These are phyloP conservation scores for Begonia peltatifolia DNA, from an alignment of 306 rosid species.

Conservation along the genomic window DNA sequence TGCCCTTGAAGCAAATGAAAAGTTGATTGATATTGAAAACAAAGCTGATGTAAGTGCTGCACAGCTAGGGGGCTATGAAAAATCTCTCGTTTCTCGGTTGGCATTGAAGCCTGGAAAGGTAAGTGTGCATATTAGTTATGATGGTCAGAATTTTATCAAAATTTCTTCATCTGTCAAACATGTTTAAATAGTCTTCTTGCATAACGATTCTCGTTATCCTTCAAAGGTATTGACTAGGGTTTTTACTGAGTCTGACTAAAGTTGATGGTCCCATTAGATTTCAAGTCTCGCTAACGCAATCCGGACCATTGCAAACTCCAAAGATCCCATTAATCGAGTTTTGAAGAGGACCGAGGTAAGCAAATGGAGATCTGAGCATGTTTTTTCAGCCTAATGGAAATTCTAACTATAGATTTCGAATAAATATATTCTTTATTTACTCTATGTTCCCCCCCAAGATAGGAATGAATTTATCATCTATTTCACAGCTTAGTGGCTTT, in stretches of 20 bases:
- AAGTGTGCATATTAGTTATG: constrained; percentile 9
- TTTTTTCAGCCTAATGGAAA: too few species aligned
- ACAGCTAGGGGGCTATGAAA: constrained; percentile 45
- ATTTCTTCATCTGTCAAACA: neutral
- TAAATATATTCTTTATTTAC: too few species aligned
- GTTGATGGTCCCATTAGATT: constrained; percentile 24
- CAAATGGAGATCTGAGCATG: neutral
- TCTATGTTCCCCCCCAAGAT: too few species aligned
- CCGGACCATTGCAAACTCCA: constrained; percentile 71
- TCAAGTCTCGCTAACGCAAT: constrained; percentile 50
- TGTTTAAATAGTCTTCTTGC: too few species aligned
- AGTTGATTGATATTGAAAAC: constrained; percentile 40
- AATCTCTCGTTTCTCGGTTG: constrained; percentile 63
- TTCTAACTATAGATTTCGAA: too few species aligned
- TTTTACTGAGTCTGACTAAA: too few species aligned
- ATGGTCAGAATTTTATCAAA: too few species aligned
- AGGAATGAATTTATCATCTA: too few species aligned
- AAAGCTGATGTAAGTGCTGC: constrained; percentile 60
- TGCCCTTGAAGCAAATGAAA: constrained; percentile 52
- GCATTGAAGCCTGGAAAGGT: constrained; percentile 67
- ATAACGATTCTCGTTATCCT: neutral
- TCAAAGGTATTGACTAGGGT: neutral
- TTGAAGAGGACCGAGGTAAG: constrained; percentile 65
- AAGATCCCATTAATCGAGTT: constrained; percentile 68
- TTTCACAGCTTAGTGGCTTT: too few species aligned